Conservation (phyloP, 2,329 filamentous ascomycete genomes). For the Aspergillus sp. region DNA sequence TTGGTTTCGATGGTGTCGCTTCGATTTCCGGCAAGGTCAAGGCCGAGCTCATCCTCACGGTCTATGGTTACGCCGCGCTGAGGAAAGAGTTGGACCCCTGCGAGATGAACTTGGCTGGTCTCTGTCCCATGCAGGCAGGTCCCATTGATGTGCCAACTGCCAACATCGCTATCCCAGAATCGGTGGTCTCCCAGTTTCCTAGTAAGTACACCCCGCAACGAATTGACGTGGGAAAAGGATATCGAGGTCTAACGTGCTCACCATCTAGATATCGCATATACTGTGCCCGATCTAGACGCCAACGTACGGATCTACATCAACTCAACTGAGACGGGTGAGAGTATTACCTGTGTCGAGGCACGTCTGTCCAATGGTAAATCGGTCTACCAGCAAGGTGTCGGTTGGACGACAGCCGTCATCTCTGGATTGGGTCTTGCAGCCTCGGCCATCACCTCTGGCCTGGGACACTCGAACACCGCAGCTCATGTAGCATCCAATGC, state of each 20-base stretch:
- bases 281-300: slow-evolving; percentile 83
- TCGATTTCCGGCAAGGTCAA: slow-evolving; percentile 50
- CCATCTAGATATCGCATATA: slow-evolving; percentile 64
- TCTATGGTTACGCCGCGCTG: slow-evolving; percentile 72
- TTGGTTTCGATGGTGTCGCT: slow-evolving; percentile 72
- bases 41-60: slow-evolving; percentile 49
- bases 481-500: slow-evolving; percentile 91
- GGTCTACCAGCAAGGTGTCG: slow-evolving; percentile 78
- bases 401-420: slow-evolving; percentile 83
- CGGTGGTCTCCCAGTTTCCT: slow-evolving; percentile 60
- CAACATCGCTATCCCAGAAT: slow-evolving; percentile 52
- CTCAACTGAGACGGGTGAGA: slow-evolving; percentile 52
- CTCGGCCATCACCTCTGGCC: slow-evolving; percentile 78
- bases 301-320: slow-evolving; percentile 76
- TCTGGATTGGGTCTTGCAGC: slow-evolving; percentile 74
- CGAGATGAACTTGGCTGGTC: slow-evolving; percentile 56
- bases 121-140: slow-evolving; percentile 86
- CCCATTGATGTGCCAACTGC: slow-evolving; percentile 65
- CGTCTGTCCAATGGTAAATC: slow-evolving; percentile 85
- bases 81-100: slow-evolving; percentile 68
- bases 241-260: slow-evolving; percentile 2
- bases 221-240: not conserved
- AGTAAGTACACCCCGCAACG: slow-evolving; percentile 34
- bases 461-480: slow-evolving; percentile 88
- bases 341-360: slow-evolving; percentile 79